Conservation (phyloP, 441 rosid species). For the Eruca vesicaria region DNA sequence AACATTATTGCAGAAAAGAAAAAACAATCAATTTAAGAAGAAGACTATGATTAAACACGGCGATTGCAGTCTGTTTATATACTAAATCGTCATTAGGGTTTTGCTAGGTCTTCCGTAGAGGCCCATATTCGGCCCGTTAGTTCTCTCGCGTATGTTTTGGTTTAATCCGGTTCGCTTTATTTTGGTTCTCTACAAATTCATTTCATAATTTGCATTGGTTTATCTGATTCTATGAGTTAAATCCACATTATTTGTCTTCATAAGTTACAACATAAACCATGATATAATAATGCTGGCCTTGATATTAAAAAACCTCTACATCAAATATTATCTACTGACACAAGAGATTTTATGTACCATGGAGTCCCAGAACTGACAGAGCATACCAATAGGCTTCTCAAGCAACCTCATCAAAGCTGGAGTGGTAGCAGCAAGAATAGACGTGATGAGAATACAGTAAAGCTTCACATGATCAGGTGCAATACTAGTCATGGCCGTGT, state of each 20-base stretch:
- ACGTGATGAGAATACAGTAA: constrained; percentile 20
- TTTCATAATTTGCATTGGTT: not conserved
- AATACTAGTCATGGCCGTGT: constrained; percentile 28
- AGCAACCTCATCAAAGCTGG: constrained; percentile 25
- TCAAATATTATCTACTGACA: not conserved
- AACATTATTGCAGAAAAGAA: too few relatives aligned
- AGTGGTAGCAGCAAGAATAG: constrained; percentile 23
- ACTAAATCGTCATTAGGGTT: constrained; percentile 11
- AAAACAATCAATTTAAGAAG: too few relatives aligned
- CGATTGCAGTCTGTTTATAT: not conserved
- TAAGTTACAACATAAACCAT: too few relatives aligned
- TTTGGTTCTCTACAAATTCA: not conserved
- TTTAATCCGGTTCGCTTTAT: not conserved
- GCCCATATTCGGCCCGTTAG: constrained; percentile 30
- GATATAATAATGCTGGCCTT: too few relatives aligned
- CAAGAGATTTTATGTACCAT: constrained; percentile 9
- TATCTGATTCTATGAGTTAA: too few relatives aligned
- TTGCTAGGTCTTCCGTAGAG: not conserved
- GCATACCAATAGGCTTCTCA: constrained; percentile 12
- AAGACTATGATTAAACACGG: not conserved
- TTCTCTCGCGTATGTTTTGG: not conserved
- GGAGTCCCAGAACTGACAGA: not conserved
- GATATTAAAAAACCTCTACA: too few relatives aligned
- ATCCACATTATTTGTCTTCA: too few relatives aligned
- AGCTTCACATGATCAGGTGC: constrained; percentile 31